Percentiles rank a stretch among this genome's conserved stretches.
Evolutionary conservation across 805 yeast genomes (phyloP).

Genomic region (Monosporozyma yasuniensis): DNA sequence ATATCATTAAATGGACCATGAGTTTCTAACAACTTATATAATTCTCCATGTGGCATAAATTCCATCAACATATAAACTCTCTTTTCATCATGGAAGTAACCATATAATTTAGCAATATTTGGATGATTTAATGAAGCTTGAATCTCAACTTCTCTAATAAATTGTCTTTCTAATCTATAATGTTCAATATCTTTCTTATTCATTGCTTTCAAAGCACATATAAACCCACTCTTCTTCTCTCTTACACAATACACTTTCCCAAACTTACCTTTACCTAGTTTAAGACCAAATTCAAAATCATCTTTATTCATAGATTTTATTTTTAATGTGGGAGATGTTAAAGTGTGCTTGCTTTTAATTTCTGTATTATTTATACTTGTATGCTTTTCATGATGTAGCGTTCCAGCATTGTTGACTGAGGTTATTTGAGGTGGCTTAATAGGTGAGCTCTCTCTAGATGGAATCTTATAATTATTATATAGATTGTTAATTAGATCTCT

Average conservation of each 20-base stretch:
- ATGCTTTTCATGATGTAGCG: background rate
- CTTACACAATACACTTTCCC: constrained; percentile 87
- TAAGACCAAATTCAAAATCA: constrained; percentile 81
- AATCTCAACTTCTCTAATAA: constrained; percentile 85
- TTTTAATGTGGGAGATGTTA: constrained; percentile 3
- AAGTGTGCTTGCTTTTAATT: background rate
- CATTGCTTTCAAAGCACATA: constrained; percentile 91
- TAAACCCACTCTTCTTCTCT: constrained; percentile 63
- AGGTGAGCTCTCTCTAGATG: constrained; percentile 5
- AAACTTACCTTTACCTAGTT: constrained; percentile 86
- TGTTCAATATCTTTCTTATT: constrained; percentile 67
- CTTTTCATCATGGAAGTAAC: constrained; percentile 73
- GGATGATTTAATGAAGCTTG: constrained; percentile 74
- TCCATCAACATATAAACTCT: constrained; percentile 81
- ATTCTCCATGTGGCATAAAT: constrained; percentile 77
- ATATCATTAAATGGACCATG: constrained; percentile 62
- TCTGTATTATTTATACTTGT: background rate
- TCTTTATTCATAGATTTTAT: constrained; percentile 13
- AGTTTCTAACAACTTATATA: constrained; percentile 63
- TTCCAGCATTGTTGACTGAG: background rate
- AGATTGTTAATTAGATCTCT: background rate
- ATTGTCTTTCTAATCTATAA: constrained; percentile 73
- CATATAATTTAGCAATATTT: constrained; percentile 70
- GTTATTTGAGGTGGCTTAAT: background rate
- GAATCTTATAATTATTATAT: constrained; percentile 4